Evolutionary conservation across 2,329 filamentous ascomycete genomes (phyloP), one percentile per base, ranked within the genome.

Genomic region (Fusarium tjaetaba): DNA sequence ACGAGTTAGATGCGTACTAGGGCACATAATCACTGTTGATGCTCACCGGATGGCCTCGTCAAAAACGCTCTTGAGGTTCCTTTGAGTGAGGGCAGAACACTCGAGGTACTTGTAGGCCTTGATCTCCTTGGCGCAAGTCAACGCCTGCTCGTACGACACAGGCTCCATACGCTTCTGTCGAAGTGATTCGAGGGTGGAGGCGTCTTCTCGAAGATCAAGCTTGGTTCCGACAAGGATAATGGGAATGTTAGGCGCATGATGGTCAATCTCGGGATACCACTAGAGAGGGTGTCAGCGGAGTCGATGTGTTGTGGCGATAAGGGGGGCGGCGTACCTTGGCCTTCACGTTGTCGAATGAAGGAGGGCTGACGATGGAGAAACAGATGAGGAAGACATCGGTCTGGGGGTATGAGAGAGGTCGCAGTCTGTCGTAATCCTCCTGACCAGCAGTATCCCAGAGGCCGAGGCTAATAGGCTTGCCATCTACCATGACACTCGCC

Each of bases 371-470:
- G 81, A 98, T 97, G 75, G 95, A 98, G 86, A 98, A 98, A 86
- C 96, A 98, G 82, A 98, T 98, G 76, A 98, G 88, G 85, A 98
- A 98, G 55, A 98, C 96, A 80, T 99, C 96, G 68, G 96, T 98
- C 86, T 99, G 96, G 16, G 96, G 96, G 85, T 98, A 99, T 46
- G 96, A 98, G 70, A 99, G 91, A 71, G 96, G 96, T 80, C 96
- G 92, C 81, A 98, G 88, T 84, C 96, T 90, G 82, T 98, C 96
- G 86, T 98, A 98, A 88, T 98, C 96, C 86, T 98, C 96, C 87
- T 98, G 96, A 81, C 96, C 96, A 76, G 96, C 96, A 76, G 96
- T 99, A 93, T 99, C 96, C 96, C 96, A 98, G 38, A 99, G 87
- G 77, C 96, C 96, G 78, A 99, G 86, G 84, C 95, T 98, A 85